phyloP scores from a whole-genome alignment of 2,329 filamentous ascomycete genomes.

The Periconia sp. region DNA sequence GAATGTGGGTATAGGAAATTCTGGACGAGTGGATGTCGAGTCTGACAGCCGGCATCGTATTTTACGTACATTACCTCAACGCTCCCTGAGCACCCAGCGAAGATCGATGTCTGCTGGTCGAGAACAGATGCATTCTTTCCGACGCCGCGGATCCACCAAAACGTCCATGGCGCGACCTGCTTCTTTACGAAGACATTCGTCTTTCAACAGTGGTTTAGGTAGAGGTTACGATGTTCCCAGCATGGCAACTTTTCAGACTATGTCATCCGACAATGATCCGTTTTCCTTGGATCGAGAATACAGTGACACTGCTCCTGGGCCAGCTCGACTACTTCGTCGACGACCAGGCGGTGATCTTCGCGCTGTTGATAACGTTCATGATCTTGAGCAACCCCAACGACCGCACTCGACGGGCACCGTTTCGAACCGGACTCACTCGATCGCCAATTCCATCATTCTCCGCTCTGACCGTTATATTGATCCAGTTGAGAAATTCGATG shows the following conservation, averaged over 20 bases:
- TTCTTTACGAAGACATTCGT: conserved; percentile 59
- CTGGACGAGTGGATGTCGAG: conserved; percentile 21
- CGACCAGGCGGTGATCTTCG: conserved; percentile 53
- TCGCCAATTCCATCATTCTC: conserved; percentile 42
- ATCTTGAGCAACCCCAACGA: conserved; percentile 45
- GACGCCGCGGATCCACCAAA: conserved; percentile 34
- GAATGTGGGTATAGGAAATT: conserved; percentile 14
- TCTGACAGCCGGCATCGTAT: conserved; percentile 16
- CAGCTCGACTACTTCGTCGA: conserved; percentile 47
- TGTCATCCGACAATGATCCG: conserved; percentile 46
- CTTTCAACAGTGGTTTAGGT: conserved; percentile 60
- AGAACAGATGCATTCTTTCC: conserved; percentile 38
- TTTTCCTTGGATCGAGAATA: conserved; percentile 40
- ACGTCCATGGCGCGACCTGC: conserved; percentile 26
- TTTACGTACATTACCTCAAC: conserved; percentile 21
- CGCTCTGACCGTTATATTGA: conserved; percentile 32
- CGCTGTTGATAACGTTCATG: conserved; percentile 49
- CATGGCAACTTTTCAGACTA: conserved; percentile 57
- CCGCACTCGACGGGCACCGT: conserved; percentile 53
- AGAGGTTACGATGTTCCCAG: conserved; percentile 58
- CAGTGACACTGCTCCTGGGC: conserved; percentile 19
- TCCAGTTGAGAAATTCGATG: conserved; percentile 12
- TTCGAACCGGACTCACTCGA: conserved; percentile 47
- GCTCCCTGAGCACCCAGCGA: conserved; percentile 21
- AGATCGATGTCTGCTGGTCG: conserved; percentile 34